These are phyloP conservation scores for Chlamydomonas asymmetrica DNA, from an alignment of 139 green algal genomes.

Conservation along the genomic window DNA sequence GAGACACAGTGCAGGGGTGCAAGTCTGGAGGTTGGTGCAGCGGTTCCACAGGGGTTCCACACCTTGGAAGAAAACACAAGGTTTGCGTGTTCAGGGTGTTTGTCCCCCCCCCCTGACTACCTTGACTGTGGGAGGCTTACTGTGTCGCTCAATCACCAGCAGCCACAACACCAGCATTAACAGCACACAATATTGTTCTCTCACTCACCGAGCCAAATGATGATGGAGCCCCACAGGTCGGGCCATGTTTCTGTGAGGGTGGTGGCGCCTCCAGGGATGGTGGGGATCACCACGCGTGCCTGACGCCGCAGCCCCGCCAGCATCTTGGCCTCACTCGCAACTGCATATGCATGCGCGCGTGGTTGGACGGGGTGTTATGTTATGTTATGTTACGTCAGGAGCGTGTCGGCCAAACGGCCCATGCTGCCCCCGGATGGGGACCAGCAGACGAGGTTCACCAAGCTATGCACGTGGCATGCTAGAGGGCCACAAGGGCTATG, in stretches of 20 bases:
- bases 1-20: too few species aligned
- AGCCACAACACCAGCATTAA: background rate
- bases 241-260: background rate
- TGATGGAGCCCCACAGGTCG: constrained; percentile 32
- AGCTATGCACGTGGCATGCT: too few species aligned
- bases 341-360: background rate
- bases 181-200: background rate
- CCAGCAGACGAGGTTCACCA: too few species aligned
- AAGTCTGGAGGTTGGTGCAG: background rate
- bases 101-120: background rate
- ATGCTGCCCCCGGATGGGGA: too few species aligned
- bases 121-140: background rate
- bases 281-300: constrained; percentile 29
- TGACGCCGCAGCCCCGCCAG: constrained; percentile 38
- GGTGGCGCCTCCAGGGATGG: constrained; percentile 24
- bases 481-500: too few species aligned
- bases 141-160: background rate
- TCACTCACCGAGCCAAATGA: constrained; percentile 42
- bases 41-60: background rate
- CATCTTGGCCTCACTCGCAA: constrained; percentile 22
- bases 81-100: background rate
- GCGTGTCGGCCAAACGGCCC: too few species aligned
- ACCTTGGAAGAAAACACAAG: background rate
- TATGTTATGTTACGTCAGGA: too few species aligned
- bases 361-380: too few species aligned